Evolutionary conservation across 208 protist species (phyloP), one percentile per base, ranked within the genome.

Genomic region (Trichomonas vaginalis): DNA sequence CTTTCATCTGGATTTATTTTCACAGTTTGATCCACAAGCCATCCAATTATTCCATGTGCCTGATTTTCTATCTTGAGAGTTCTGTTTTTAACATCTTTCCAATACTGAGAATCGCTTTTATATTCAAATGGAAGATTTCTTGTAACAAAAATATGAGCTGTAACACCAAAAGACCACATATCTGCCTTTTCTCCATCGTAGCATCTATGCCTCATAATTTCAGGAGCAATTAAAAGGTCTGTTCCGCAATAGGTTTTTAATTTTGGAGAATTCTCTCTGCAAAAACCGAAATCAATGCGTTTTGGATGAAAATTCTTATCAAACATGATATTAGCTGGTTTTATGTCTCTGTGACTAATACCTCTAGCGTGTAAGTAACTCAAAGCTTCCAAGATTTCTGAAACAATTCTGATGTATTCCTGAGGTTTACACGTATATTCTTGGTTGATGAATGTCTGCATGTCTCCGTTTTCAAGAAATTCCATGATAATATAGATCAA

Each of bases 131-230:
- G 82, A 48, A 35, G n/a, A 48, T 47, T 42, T 46, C 39, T 10
- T n/a, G 37, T 45, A 10, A 40, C 35, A n/a, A 27, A 45, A 10
- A 47, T 32, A 23, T 48, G 37, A 35, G 47, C 17, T n/a, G 40
- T 70, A 70, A 95, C 40, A 32, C 88, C 88, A 95, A 95, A 70
- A 27, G 46, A 40, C 88, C 88, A 95, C 3, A 95, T 56, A 45
- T 95, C 45, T 17, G n/a, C 37, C 32, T 51, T 39, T 9, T 32
- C 27, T 0, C 35, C 14, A n/a, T 51, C 70, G 47, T 51, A 95
- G 4, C 6, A 17, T 27, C 27, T 70, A 3, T 70, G 17, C 6
- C 47, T 61, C 0, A 70, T 14, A 32, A 40, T 35, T 40, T 95
- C 88, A 39, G 88, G 88, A 40, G 88, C 42, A 3, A 70, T 45